Evolutionary conservation across 495 filamentous ascomycete species (phyloP), one percentile per base, ranked within the genome.

Genomic region (Penicillium goetzii): DNA sequence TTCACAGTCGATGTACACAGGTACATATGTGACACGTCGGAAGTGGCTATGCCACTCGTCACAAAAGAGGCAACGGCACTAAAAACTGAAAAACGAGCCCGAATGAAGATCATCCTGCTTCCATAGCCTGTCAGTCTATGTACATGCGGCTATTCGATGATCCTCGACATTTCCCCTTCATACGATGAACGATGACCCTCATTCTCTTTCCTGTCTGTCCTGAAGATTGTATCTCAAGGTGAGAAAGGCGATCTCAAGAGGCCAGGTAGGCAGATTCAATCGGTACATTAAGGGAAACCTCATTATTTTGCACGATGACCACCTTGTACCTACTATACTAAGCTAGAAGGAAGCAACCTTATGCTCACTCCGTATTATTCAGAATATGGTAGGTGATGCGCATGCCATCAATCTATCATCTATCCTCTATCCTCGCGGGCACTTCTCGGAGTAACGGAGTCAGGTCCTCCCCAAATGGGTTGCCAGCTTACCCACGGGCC

Each of bases 401-500:
- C 34, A 36, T 36, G 7, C 34, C 12, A 36, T 40, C 15, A 14
- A 40, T 40, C 15, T n/a, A 40, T 5, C 14, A 17, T 43, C 41
- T 43, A 47, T 47, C 21, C 43, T 47, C 10, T 47, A 47, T 47
- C 21, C 43, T 47, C 10, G 23, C 43, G 43, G 43, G 43, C 43
- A 21, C 43, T 47, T 12, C 21, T 47, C 47, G 47, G 45, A 51
- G 25, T 30, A 51, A 47, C 25, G 12, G 25, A 30, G 25, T 23
- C 19, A 51, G 5, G 4, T 7, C n/a, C 12, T 14, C 23, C 25
- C 12, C 23, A 15, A 5, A 14, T 3, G 25, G 25, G 23, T 11
- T 40, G 15, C 36, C 14, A 40, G 15, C 14, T 40, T n/a, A n/a
- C n/a, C n/a, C n/a, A n/a, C n/a, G 10, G 4, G 17, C 5, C 28